Evolutionary conservation across 1,284 basidiomycete genomes (phyloP).

Genomic region (Pholiota adiposa): DNA sequence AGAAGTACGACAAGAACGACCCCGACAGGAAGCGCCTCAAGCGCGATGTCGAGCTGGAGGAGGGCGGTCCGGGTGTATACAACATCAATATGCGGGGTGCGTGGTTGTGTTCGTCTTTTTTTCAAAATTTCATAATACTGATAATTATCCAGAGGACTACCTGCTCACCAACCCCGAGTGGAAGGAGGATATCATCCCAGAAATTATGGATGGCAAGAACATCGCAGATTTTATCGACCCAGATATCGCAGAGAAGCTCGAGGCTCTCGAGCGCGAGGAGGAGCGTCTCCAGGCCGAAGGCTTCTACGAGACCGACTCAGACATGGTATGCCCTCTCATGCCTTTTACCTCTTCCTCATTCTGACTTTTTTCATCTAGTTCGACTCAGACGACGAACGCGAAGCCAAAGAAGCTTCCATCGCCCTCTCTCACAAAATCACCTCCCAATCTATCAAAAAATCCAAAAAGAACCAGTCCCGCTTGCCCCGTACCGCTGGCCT

Average conservation of each 20-base stretch:
- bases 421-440: constrained; percentile 76
- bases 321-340: constrained; percentile 60
- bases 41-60: constrained; percentile 81
- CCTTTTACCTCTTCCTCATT: constrained; percentile 8
- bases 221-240: constrained; percentile 99
- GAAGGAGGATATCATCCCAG: constrained; percentile 96
- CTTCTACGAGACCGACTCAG: constrained; percentile 91
- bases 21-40: constrained; percentile 73
- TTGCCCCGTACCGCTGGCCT: constrained; percentile 88
- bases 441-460: constrained; percentile 85
- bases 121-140: constrained; percentile 17
- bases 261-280: constrained; percentile 97
- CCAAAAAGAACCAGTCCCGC: constrained; percentile 83
- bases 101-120: constrained; percentile 31
- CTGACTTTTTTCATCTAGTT: constrained; percentile 48
- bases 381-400: constrained; percentile 92
- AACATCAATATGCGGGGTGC: constrained; percentile 88
- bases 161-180: constrained; percentile 89
- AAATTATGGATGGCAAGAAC: constrained; percentile 99
- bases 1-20: constrained; percentile 88
- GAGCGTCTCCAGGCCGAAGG: constrained; percentile 93
- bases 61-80: constrained; percentile 89
- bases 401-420: constrained; percentile 69
- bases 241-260: constrained; percentile 97
- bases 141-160: constrained; percentile 75